These are phyloP conservation scores for Colletotrichum horii DNA, from an alignment of 2,329 filamentous ascomycete species.

Conservation along the genomic window DNA sequence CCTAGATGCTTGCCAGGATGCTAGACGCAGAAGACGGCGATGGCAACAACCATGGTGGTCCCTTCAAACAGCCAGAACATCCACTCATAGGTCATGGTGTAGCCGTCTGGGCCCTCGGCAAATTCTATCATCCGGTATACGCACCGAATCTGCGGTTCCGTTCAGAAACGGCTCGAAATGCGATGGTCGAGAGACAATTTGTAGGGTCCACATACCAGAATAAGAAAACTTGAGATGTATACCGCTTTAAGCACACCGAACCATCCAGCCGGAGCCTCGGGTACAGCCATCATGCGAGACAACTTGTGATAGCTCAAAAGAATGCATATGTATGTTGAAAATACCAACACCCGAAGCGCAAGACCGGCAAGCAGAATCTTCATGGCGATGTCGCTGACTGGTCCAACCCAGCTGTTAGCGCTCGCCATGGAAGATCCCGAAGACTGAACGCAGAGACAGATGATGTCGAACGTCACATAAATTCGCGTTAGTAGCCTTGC, in stretches of 20 bases:
- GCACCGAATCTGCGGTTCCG: conserved; percentile 45
- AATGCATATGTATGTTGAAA: conserved; percentile 44
- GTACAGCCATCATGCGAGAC: conserved; percentile 25
- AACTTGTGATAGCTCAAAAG: conserved; percentile 42
- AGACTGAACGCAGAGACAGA: conserved; percentile 50
- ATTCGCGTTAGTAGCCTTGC: conserved; percentile 46
- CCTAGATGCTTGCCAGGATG: conserved; percentile 49
- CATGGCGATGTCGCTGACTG: conserved; percentile 39
- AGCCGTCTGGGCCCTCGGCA: conserved; percentile 53
- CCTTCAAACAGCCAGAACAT: conserved; percentile 58
- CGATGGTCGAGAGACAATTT: not conserved
- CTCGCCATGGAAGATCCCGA: conserved; percentile 48
- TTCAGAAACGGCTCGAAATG: not conserved
- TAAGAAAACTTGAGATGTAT: conserved; percentile 47
- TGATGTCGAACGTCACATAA: conserved; percentile 50
- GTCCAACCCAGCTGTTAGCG: conserved; percentile 46
- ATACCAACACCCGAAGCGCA: conserved; percentile 43
- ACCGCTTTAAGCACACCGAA: conserved; percentile 44
- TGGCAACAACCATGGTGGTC: conserved; percentile 50
- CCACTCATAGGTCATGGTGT: conserved; percentile 56
- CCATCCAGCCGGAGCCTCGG: conserved; percentile 38
- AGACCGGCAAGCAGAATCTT: conserved; percentile 48
- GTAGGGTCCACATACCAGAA: conserved; percentile 41
- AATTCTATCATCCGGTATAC: conserved; percentile 60
- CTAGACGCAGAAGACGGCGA: conserved; percentile 53